Evolutionary conservation across 164 flowering plant genomes (phyloP).

Genomic region (Vitis riparia): DNA sequence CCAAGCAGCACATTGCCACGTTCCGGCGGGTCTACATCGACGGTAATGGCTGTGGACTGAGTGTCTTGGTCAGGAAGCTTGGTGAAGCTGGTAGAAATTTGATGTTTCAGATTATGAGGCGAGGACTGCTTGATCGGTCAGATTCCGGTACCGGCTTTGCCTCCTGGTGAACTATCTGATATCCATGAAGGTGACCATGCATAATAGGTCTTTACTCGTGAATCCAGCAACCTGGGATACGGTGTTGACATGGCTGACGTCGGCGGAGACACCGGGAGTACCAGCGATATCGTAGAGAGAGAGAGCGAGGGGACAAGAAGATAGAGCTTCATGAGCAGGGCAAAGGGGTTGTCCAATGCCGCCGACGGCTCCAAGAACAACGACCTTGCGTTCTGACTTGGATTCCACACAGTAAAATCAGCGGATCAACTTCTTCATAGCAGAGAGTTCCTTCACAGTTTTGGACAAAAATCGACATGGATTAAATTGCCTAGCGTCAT

Average conservation of each 20-base stretch:
- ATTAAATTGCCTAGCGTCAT: constrained; percentile 57
- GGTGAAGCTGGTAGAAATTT: too few relatives aligned
- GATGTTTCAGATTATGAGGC: too few relatives aligned
- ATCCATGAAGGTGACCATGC: too few relatives aligned
- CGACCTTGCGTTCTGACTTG: constrained; percentile 36
- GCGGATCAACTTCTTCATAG: neutral
- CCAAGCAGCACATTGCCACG: too few relatives aligned
- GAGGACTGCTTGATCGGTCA: too few relatives aligned
- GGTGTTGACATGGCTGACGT: constrained; percentile 56
- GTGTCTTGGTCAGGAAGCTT: too few relatives aligned
- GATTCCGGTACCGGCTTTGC: too few relatives aligned
- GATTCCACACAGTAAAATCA: constrained; percentile 24
- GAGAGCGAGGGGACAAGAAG: constrained; percentile 53
- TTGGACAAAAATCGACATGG: constrained; percentile 56
- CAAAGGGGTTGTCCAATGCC: constrained; percentile 49
- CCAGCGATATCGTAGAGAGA: constrained; percentile 51
- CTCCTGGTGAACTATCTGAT: too few relatives aligned
- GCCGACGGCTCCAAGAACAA: constrained; percentile 37
- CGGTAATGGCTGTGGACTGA: too few relatives aligned
- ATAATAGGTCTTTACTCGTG: too few relatives aligned
- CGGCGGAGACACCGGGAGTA: constrained; percentile 63
- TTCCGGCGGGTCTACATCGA: too few relatives aligned
- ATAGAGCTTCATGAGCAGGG: constrained; percentile 55
- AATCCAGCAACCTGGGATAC: constrained; percentile 35
- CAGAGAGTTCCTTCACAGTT: constrained; percentile 9